Conservation (phyloP, 345 rosid species). For the Bruguiera sexangula region DNA sequence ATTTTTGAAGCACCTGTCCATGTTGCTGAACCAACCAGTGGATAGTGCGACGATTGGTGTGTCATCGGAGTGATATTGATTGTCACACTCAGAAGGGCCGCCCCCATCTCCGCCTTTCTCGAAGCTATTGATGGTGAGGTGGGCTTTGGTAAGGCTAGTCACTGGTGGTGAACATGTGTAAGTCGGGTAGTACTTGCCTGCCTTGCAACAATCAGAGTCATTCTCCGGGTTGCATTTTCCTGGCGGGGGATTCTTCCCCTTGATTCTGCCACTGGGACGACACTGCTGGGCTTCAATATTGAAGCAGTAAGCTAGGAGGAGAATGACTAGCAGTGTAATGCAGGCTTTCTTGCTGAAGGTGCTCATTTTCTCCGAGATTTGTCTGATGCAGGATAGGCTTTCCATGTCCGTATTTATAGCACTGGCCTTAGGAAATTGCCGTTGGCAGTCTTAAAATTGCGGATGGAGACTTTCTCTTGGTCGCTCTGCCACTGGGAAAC, state of each 20-base stretch:
- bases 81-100: conserved; percentile 4
- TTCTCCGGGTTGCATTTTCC: background rate
- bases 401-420: too few relatives aligned
- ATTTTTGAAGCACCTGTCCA: conserved; percentile 2
- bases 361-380: background rate
- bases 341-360: background rate
- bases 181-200: conserved; percentile 14
- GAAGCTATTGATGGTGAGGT: conserved; percentile 11
- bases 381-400: background rate
- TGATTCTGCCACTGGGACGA: conserved; percentile 1
- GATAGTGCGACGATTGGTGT: conserved; percentile 8
- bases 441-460: too few relatives aligned
- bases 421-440: too few relatives aligned
- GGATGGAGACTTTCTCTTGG: too few relatives aligned
- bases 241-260: conserved; percentile 4
- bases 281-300: background rate
- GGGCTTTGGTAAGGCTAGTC: conserved; percentile 20
- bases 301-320: background rate
- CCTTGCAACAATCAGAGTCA: conserved; percentile 14
- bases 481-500: too few relatives aligned
- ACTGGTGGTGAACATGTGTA: conserved; percentile 25
- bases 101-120: conserved; percentile 15
- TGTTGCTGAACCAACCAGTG: conserved; percentile 10
- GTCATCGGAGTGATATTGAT: conserved; percentile 9
- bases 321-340: background rate